A percentile compares a stretch with the other conserved stretches of the same genome.
phyloP scores from a whole-genome alignment of 2,329 filamentous ascomycete genomes.

The Neonectria punicea region DNA sequence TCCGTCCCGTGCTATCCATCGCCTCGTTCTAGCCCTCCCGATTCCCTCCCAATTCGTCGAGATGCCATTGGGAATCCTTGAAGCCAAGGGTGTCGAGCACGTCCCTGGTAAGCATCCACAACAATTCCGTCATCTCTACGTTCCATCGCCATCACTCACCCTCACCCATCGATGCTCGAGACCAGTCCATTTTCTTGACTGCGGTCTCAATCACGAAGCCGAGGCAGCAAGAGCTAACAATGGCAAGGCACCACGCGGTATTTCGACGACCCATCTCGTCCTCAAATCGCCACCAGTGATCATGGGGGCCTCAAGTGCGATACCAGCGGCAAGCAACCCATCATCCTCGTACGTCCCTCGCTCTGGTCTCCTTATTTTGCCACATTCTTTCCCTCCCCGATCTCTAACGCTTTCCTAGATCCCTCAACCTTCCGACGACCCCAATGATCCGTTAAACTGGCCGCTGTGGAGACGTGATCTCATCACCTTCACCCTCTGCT shows the following conservation, averaged over 20 bases:
- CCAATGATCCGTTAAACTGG: conserved; percentile 89
- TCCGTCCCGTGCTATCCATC: not conserved
- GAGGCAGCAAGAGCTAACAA: conserved; percentile 22
- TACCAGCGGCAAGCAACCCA: conserved; percentile 70
- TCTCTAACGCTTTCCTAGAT: conserved; percentile 49
- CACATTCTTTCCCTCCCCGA: not conserved
- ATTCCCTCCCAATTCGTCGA: conserved; percentile 21
- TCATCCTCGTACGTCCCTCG: conserved; percentile 73
- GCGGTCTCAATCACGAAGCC: not conserved
- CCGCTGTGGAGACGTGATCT: conserved; percentile 86
- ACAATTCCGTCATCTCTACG: conserved; percentile 1
- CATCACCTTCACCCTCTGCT: conserved; percentile 81
- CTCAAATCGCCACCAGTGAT: conserved; percentile 54
- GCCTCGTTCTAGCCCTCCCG: conserved; percentile 26
- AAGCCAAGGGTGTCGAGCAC: conserved; percentile 72
- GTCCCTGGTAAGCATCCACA: conserved; percentile 73
- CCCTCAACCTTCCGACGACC: conserved; percentile 90
- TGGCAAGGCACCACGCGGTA: conserved; percentile 69
- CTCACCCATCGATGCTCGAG: conserved; percentile 5
- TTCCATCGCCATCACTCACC: not conserved
- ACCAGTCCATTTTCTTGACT: not conserved
- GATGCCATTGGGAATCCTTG: conserved; percentile 74
- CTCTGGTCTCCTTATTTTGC: not conserved
- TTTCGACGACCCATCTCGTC: conserved; percentile 67
- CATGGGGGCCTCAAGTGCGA: conserved; percentile 75